A percentile compares a stretch with the other conserved stretches of the same genome.
Evolutionary conservation across 1,139 yeast species (phyloP).

Genomic region (Sugiyamaella japonica): DNA sequence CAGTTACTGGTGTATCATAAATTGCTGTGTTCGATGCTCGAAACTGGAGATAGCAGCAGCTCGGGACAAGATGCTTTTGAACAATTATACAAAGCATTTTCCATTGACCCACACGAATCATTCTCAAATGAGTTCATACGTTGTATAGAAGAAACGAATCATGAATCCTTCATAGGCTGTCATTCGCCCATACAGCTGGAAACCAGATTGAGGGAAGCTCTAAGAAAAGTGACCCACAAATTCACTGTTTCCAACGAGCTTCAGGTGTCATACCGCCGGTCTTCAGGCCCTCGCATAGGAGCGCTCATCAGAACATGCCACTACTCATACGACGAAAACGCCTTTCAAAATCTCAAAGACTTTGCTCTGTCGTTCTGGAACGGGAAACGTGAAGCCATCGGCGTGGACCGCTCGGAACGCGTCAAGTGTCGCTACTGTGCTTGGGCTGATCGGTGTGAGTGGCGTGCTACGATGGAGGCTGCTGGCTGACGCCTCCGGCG

Average conservation of each 20-base stretch:
- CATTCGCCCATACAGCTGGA: not conserved
- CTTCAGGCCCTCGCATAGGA: conserved; percentile 17
- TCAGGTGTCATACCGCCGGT: conserved; percentile 27
- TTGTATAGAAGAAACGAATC: not conserved
- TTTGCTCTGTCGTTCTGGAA: conserved; percentile 35
- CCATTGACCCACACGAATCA: conserved; percentile 11
- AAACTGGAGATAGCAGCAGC: not conserved
- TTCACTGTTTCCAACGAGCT: conserved; percentile 20
- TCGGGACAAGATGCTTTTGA: not conserved
- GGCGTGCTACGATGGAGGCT: conserved; percentile 24
- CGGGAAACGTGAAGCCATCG: conserved; percentile 33
- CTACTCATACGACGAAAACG: conserved; percentile 27
- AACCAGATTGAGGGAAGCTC: not conserved
- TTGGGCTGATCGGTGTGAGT: conserved; percentile 27
- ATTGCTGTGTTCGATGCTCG: conserved; percentile 28
- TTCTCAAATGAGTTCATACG: conserved; percentile 8
- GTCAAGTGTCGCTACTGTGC: conserved; percentile 30
- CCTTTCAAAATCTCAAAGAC: conserved; percentile 26
- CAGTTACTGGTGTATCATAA: conserved; percentile 38
- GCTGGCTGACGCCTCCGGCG: not conserved
- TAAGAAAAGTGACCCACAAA: not conserved
- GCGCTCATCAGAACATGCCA: conserved; percentile 25
- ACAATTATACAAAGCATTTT: conserved; percentile 16
- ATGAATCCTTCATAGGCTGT: not conserved
- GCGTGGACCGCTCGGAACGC: conserved; percentile 29